Evolutionary conservation across 2,329 filamentous ascomycete species (phyloP), one percentile per base, ranked within the genome.

Genomic region (Lanzia echinophila): DNA sequence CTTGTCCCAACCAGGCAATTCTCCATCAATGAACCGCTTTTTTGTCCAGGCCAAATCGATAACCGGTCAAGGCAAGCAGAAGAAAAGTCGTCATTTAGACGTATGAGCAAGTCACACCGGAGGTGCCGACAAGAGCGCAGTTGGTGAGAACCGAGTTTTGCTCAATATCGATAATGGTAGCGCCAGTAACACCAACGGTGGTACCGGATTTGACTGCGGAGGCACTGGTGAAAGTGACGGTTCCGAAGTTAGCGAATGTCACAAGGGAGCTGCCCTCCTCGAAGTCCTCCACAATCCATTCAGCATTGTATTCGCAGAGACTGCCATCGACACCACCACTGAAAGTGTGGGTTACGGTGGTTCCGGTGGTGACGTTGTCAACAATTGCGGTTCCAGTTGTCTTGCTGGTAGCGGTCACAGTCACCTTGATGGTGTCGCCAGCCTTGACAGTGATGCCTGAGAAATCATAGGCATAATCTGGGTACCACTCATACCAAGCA

Each of bases 401-500:
- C 22, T 66, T 69, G 12, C 67, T 72, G 4, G 61, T 72, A 10
- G 66, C 73, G 57, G 53, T 67, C 57, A 74, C 63, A 28, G 63
- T 68, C 47, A 73, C 63, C 28, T 62, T 68, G 53, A 79, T 72
- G 5, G 65, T 63, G 51, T 80, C 71, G 13, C 77, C 77, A 1
- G 72, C 71, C 17, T 64, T 60, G 48, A 80, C 67, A 2, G 62
- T 51, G 56, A 82, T 69, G 52, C 69, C 69, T 13, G 33, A 65
- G 66, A 81, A 82, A 62, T 78, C 73, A 60, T 78, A 74, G 24
- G 78, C 74, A 59, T 75, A 75, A 62, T 80, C 75, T 1, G 79
- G 79, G 60, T 76, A 81, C 79, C 79, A 83, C 65, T 83, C 79
- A 62, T 79, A 83, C 79, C 80, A 83, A 17, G 79, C 77, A 53